phyloP scores from a whole-genome alignment of 2,329 filamentous ascomycete genomes.

The Cytospora leucostoma region DNA sequence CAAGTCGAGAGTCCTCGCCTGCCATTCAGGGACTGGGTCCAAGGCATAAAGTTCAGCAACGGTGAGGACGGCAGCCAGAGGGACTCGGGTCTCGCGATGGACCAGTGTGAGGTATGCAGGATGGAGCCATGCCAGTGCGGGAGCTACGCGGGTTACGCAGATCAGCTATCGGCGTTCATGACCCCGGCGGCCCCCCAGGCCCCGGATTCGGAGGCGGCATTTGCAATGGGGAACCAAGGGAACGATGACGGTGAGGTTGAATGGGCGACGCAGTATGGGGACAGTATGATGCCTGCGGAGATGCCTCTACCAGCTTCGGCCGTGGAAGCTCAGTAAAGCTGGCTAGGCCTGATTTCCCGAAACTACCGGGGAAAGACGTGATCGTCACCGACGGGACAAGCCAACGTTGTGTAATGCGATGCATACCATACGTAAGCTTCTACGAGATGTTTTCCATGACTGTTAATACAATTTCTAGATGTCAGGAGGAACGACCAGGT shows the following conservation, averaged over 20 bases:
- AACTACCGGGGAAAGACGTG: not conserved
- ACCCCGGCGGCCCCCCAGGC: slow-evolving; percentile 14
- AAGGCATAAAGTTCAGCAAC: slow-evolving; percentile 22
- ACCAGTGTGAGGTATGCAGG: slow-evolving; percentile 23
- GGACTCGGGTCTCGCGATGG: slow-evolving; percentile 24
- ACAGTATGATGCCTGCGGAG: not conserved
- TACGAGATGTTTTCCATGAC: too few relatives aligned
- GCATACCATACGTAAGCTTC: too few relatives aligned
- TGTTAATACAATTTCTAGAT: too few relatives aligned
- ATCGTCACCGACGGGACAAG: not conserved
- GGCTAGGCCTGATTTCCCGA: not conserved
- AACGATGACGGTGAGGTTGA: slow-evolving; percentile 16
- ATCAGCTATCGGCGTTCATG: slow-evolving; percentile 26
- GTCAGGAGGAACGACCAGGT: too few relatives aligned
- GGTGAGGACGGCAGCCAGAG: slow-evolving; percentile 12
- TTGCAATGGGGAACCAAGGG: not conserved
- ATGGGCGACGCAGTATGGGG: slow-evolving; percentile 20
- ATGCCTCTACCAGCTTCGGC: not conserved
- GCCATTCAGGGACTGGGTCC: slow-evolving; percentile 27
- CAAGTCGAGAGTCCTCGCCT: slow-evolving; percentile 26
- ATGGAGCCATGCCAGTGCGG: slow-evolving; percentile 23
- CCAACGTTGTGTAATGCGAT: not conserved
- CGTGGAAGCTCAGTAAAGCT: slow-evolving; percentile 14
- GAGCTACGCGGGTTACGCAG: slow-evolving; percentile 24
- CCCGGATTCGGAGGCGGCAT: not conserved